A percentile compares a stretch with the other conserved stretches of the same genome.
Conservation (phyloP, 257 asterid species). For the Primulina eburnea region DNA sequence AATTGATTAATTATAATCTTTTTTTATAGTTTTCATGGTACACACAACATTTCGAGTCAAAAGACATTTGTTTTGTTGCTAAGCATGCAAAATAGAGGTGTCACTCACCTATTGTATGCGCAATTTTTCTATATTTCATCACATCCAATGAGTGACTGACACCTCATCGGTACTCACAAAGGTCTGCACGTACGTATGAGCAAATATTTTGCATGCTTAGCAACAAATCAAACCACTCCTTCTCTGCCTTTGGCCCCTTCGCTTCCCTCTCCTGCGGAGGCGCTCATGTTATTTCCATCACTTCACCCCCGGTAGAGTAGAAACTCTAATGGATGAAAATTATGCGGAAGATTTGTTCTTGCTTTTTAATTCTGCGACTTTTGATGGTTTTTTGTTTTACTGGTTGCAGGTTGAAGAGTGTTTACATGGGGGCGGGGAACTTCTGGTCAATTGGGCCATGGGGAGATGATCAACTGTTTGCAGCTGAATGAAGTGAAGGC, state of each 20-base stretch:
- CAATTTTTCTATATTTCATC: too few relatives aligned
- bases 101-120: too few relatives aligned
- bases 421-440: slow-evolving; percentile 93
- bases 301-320: slow-evolving; percentile 50
- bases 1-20: too few relatives aligned
- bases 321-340: neutral
- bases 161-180: too few relatives aligned
- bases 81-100: too few relatives aligned
- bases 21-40: too few relatives aligned
- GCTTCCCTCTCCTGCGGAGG: slow-evolving; percentile 86
- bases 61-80: too few relatives aligned
- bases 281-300: slow-evolving; percentile 81
- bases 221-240: slow-evolving; percentile 39
- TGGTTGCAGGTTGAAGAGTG: slow-evolving; percentile 64
- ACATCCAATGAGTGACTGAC: too few relatives aligned
- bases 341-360: neutral
- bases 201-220: too few relatives aligned
- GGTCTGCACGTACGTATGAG: too few relatives aligned
- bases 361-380: neutral
- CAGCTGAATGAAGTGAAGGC: slow-evolving; percentile 48
- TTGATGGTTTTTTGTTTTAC: slow-evolving; percentile 16
- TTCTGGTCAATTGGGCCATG: slow-evolving; percentile 91
- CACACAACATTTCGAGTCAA: too few relatives aligned
- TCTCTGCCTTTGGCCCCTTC: slow-evolving; percentile 49
- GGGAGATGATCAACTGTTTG: slow-evolving; percentile 48